A percentile compares a stretch with the other conserved stretches of the same genome.
Conservation (phyloP, 306 rosid species). For the Begonia peltatifolia region DNA sequence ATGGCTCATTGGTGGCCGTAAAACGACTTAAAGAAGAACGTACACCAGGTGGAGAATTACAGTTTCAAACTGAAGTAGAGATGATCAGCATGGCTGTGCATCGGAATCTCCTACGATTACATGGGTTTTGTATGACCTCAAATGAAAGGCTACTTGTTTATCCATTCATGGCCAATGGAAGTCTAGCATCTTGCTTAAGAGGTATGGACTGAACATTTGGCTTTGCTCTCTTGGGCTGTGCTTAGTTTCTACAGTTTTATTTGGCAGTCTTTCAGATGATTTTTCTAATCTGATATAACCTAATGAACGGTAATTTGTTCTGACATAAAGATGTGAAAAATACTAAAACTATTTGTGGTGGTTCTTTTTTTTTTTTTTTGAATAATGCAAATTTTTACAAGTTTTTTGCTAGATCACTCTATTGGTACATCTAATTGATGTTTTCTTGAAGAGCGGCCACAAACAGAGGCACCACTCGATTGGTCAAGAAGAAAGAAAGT, state of each 20-base stretch:
- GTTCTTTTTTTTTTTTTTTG: too few species aligned
- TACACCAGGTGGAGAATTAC: constrained; percentile 15
- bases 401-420: too few species aligned
- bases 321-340: too few species aligned
- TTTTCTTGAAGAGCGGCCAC: constrained; percentile 10
- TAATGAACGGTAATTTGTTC: too few species aligned
- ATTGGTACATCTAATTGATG: background rate
- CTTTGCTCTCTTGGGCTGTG: background rate
- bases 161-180: constrained; percentile 17
- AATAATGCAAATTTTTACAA: too few species aligned
- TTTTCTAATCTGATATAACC: too few species aligned
- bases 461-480: constrained; percentile 11
- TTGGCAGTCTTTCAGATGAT: background rate
- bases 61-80: constrained; percentile 15
- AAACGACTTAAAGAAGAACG: constrained; percentile 17
- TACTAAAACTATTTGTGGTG: too few species aligned
- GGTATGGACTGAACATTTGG: background rate
- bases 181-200: constrained; percentile 15
- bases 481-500: constrained; percentile 15
- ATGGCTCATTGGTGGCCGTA: constrained; percentile 15
- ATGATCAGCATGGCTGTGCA: constrained; percentile 19
- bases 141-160: constrained; percentile 13
- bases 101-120: constrained; percentile 11
- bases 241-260: background rate
- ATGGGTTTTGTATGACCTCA: constrained; percentile 10